Evolutionary conservation across 768 basidiomycete genomes (phyloP).

Genomic region (Filobasidium floriforme): DNA sequence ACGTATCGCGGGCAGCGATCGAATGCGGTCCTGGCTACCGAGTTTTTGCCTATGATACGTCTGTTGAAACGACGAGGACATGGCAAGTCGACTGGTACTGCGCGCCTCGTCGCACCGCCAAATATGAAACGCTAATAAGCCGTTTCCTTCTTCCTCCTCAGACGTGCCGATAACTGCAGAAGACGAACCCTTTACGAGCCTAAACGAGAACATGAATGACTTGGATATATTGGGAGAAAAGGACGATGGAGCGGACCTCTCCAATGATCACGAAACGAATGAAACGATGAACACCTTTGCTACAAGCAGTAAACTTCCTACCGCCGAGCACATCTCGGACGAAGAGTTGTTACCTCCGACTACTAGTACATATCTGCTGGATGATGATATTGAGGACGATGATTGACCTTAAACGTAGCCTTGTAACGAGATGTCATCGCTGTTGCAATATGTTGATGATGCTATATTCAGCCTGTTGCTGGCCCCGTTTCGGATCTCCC

Average conservation of each 20-base stretch:
- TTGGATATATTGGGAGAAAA: not conserved
- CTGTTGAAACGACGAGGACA: constrained; percentile 1
- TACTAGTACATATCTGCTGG: not conserved
- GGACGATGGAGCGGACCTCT: not conserved
- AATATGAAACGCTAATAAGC: not conserved
- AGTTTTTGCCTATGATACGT: constrained; percentile 38
- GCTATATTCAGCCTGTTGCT: too few relatives aligned
- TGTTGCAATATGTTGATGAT: too few relatives aligned
- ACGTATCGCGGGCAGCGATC: constrained; percentile 25
- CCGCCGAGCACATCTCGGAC: not conserved
- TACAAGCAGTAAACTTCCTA: not conserved
- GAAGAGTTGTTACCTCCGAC: not conserved
- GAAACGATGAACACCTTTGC: not conserved
- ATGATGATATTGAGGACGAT: constrained; percentile 2
- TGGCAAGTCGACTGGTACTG: not conserved
- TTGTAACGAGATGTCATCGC: too few relatives aligned
- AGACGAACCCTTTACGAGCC: constrained; percentile 2
- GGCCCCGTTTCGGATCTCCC: too few relatives aligned
- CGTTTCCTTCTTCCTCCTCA: not conserved
- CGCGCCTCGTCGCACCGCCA: not conserved
- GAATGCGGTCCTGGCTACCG: constrained; percentile 29
- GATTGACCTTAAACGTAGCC: not conserved
- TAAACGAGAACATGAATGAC: not conserved
- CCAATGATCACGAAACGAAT: not conserved
- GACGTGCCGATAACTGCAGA: not conserved